Evolutionary conservation across 768 basidiomycete genomes (phyloP), one percentile per base, ranked within the genome.

Genomic region (Lactarius pseudohatsudake): DNA sequence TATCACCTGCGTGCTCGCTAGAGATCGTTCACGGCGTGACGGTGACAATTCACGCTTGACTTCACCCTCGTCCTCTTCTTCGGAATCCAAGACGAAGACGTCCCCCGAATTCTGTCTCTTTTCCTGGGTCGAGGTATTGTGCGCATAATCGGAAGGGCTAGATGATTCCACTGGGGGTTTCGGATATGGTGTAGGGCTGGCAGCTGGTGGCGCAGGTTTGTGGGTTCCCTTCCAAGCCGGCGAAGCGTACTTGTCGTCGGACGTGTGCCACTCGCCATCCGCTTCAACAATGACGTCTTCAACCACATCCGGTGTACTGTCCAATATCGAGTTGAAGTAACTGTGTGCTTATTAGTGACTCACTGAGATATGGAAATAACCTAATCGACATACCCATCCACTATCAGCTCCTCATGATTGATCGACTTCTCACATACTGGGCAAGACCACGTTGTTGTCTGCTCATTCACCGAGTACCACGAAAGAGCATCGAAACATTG

Each of bases 401-500:
- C 83, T 43, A 97, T 89, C 41, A 99, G 79, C 66, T 98, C 93
- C 40, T 90, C 89, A 22, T 85, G 79, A 69, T 88, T 85, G 61
- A 99, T 76, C 56, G 82, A 79, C 73, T 85, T 88, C 75, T 94
- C 92, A 77, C 97, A 98, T 53, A 94, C 90, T 32, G 97, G 96
- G 77, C 97, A 98, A 56, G 90, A 76, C 90, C 92, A 99, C 36
- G 94, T 95, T 2, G 96, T 97, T 10, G 95, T 98, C 78, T 93
- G 89, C 73, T 96, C 92, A 86, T 97, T 98, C 75, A 96, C 87
- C 5, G 89, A 89, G 73, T 90, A 93, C 95, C 95, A 99, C 47
- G 91, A 93, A 20, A 82, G 83, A 0, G 95, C 95, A 76, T 99
- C 97, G 77, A 98, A 99, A 75, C 97, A 99, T 71, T 95, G 92